Evolutionary conservation across 2,329 filamentous ascomycete species (phyloP), one percentile per base, ranked within the genome.

Genomic region (Beauveria medogensis): DNA sequence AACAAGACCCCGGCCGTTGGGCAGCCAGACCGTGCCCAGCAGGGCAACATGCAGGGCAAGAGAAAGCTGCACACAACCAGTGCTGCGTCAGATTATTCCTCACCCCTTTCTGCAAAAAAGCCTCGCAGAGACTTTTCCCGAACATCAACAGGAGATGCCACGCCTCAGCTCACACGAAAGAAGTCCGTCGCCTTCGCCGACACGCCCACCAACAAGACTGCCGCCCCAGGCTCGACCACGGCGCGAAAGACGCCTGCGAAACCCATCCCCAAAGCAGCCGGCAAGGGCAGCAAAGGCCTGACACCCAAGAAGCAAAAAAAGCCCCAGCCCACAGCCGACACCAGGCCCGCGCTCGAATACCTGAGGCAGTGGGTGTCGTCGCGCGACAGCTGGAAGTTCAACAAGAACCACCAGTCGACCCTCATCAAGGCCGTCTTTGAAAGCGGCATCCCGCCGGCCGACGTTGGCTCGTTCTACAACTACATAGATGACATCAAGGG

Each of bases 351-450:
- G 62, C 79, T 95, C 18, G 80, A 84, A 58, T 97, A 97, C 71
- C 82, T 97, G 50, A 80, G 80, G 52, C 85, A 87, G 70, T 96
- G 92, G 81, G 81, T 90, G 74, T 82, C 81, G 60, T 82, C 86
- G 63, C 86, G 86, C 62, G 78, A 81, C 10, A 80, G 79, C 67
- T 97, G 93, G 93, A 97, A 96, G 74, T 97, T 97, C 79, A 96
- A 95, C 78, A 97, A 97, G 77, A 92, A 91, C 67, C 86, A 91
- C 70, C 92, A 97, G 74, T 90, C 87, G 59, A 85, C 90, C 67
- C 79, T 97, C 14, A 83, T 97, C 70, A 93, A 94, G 73, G 86
- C 95, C 77, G 76, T 89, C 51, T 90, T 95, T 71, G 86, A 90
- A 66, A 76, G 85, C 65, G 82, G 83, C 64, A 83, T 97, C 48